A percentile compares a stretch with the other conserved stretches of the same genome.
Conservation (phyloP, 2,329 filamentous ascomycete genomes). For the Colletotrichum sp. region DNA sequence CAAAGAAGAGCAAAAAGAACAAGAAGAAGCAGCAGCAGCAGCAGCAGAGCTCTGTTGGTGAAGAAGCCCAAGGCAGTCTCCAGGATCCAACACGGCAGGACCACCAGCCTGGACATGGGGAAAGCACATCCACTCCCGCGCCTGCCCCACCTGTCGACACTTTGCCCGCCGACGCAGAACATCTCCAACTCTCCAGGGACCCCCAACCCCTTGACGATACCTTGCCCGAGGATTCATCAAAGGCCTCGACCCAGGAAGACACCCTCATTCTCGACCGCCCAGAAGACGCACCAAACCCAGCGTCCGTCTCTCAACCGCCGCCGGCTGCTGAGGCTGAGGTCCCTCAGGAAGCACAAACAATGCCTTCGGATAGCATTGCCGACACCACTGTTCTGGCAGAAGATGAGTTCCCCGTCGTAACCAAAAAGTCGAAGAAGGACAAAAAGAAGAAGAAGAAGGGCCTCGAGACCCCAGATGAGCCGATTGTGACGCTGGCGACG, state of each 20-base stretch:
- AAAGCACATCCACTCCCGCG: background rate
- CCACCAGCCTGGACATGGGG: background rate
- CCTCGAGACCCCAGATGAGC: constrained; percentile 21
- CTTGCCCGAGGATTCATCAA: background rate
- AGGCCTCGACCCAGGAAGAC: background rate
- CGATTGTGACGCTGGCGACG: background rate
- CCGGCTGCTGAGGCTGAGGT: background rate
- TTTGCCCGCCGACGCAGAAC: background rate
- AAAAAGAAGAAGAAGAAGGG: constrained; percentile 24
- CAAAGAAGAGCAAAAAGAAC: constrained; percentile 27
- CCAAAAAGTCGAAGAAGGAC: constrained; percentile 30
- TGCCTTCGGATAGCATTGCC: constrained; percentile 6
- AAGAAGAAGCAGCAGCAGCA: constrained; percentile 30
- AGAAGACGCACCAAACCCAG: background rate
- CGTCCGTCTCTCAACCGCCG: background rate
- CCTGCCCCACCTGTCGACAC: background rate
- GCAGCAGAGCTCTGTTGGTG: constrained; percentile 12
- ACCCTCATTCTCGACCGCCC: background rate
- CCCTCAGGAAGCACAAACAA: background rate
- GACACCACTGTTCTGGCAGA: constrained; percentile 20
- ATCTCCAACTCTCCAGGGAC: background rate
- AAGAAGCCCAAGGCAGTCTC: background rate
- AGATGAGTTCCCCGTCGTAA: constrained; percentile 22
- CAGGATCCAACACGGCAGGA: background rate
- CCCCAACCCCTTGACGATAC: background rate